Percentiles rank a stretch among this genome's conserved stretches.
Evolutionary conservation across 768 basidiomycete species (phyloP).

Genomic region (Mycena olivaceomarginata): DNA sequence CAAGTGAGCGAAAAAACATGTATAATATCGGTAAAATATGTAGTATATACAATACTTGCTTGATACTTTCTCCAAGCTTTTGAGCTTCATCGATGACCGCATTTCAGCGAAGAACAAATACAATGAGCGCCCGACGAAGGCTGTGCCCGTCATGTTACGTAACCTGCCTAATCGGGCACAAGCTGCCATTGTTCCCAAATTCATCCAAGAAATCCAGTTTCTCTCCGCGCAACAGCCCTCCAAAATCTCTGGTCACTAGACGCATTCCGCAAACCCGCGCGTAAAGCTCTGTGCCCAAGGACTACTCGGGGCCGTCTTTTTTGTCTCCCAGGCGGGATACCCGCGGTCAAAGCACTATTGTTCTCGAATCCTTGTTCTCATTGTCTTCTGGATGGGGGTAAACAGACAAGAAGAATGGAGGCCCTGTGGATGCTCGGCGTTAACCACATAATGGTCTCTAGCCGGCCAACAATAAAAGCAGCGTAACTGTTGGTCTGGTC

Average conservation of each 20-base stretch:
- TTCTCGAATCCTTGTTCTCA: conserved; percentile 42
- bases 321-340: conserved; percentile 11
- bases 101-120: too few species aligned
- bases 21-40: neutral
- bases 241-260: neutral
- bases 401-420: conserved; percentile 26
- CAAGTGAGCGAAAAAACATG: neutral
- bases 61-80: too few species aligned
- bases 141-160: neutral
- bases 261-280: neutral
- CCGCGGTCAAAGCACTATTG: conserved; percentile 26
- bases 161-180: neutral
- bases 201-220: too few species aligned
- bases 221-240: too few species aligned
- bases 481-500: neutral
- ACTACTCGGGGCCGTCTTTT: neutral
- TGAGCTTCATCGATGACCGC: too few species aligned
- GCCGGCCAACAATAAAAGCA: conserved; percentile 30
- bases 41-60: neutral
- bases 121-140: too few species aligned
- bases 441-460: conserved; percentile 38
- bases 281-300: neutral
- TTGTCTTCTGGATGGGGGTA: conserved; percentile 42
- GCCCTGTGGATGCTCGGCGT: conserved; percentile 34
- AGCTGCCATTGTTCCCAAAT: neutral